Percentiles rank a stretch among this genome's conserved stretches.
Conservation (phyloP, 2,329 filamentous ascomycete genomes). For the Monilinia fructicola region DNA sequence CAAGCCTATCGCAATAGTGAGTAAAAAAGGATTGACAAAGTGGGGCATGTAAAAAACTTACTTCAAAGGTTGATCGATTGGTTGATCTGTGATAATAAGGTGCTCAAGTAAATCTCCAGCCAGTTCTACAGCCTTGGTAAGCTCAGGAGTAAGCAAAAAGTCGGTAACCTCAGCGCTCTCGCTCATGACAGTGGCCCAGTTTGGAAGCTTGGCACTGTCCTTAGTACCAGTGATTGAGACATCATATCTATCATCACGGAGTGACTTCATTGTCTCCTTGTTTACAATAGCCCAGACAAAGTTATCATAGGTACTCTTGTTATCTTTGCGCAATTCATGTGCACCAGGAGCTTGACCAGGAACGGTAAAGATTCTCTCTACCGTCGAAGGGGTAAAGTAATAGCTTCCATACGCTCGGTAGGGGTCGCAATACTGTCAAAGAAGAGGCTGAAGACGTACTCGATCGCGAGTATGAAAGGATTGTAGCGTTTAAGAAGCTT, state of each 20-base stretch:
- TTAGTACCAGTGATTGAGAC: constrained; percentile 90
- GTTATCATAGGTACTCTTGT: constrained; percentile 74
- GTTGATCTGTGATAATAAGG: constrained; percentile 86
- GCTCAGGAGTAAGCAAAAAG: constrained; percentile 79
- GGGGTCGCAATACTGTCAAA: constrained; percentile 72
- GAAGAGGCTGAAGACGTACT: constrained; percentile 71
- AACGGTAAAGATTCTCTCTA: constrained; percentile 74
- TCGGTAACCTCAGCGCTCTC: constrained; percentile 96
- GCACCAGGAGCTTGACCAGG: constrained; percentile 60
- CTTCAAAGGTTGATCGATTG: constrained; percentile 81
- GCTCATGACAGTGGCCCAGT: constrained; percentile 92
- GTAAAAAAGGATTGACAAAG: background rate
- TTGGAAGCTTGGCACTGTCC: constrained; percentile 84
- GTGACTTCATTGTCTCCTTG: constrained; percentile 87
- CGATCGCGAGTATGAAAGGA: constrained; percentile 51
- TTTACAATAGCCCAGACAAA: constrained; percentile 96
- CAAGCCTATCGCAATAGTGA: constrained; percentile 55
- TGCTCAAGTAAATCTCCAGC: constrained; percentile 84
- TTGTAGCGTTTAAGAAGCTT: constrained; percentile 38
- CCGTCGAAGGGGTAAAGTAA: constrained; percentile 89
- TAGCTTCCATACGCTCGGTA: constrained; percentile 71
- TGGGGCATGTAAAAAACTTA: constrained; percentile 47
- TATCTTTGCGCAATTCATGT: constrained; percentile 54
- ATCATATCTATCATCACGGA: constrained; percentile 92
- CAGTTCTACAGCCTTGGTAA: constrained; percentile 73